Percentiles rank a stretch among this genome's conserved stretches.
Evolutionary conservation across 1,284 basidiomycete genomes (phyloP).

Genomic region (Fomitopsis pinicola): DNA sequence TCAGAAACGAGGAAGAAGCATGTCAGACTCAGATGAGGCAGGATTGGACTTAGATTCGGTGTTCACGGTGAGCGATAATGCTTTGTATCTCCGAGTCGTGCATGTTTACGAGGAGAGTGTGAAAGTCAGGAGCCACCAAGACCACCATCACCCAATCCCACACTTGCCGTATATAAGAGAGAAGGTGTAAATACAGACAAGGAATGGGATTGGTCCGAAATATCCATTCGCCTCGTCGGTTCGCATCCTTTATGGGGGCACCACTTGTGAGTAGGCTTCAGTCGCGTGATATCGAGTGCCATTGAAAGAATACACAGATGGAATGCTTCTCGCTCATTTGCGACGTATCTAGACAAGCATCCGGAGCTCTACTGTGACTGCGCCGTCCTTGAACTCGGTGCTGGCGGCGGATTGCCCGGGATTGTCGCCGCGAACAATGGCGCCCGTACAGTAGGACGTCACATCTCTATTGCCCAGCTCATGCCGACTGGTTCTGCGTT

Average conservation of each 20-base stretch:
- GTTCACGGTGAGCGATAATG: slow-evolving; percentile 4
- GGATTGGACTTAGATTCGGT: slow-evolving; percentile 4
- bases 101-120: background rate
- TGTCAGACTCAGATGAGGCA: slow-evolving; percentile 9
- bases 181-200: slow-evolving; percentile 12
- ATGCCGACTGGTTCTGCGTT: background rate
- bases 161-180: slow-evolving; percentile 42
- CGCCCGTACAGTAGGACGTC: slow-evolving; percentile 45
- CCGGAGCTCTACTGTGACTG: slow-evolving; percentile 37
- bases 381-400: slow-evolving; percentile 85
- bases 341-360: slow-evolving; percentile 68
- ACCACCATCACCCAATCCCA: slow-evolving; percentile 60
- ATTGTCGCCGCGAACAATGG: slow-evolving; percentile 70
- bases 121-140: slow-evolving; percentile 37
- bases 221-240: slow-evolving; percentile 78
- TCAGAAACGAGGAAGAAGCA: background rate
- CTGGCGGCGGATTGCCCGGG: slow-evolving; percentile 87
- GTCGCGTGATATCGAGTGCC: background rate
- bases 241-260: slow-evolving; percentile 91
- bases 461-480: background rate
- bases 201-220: slow-evolving; percentile 33
- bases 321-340: slow-evolving; percentile 80
- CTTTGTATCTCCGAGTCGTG: background rate
- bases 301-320: slow-evolving; percentile 48
- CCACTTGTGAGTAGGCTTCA: slow-evolving; percentile 56